Evolutionary conservation across 2,329 filamentous ascomycete species (phyloP).

Genomic region (Colletotrichum caudatum): DNA sequence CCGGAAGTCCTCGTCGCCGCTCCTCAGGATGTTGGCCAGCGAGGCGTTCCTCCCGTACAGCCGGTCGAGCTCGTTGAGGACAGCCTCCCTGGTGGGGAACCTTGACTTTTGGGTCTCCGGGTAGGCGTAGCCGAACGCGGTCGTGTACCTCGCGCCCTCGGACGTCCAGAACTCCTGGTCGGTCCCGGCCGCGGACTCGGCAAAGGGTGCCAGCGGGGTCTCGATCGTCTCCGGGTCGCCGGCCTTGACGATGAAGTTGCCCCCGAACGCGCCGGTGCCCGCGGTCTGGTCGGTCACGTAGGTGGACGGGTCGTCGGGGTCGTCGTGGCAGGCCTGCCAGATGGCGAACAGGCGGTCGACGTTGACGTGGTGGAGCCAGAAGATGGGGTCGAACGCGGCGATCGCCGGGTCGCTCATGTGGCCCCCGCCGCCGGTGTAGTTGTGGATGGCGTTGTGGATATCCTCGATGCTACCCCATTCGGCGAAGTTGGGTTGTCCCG

Average conservation of each 20-base stretch:
- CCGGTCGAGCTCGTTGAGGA: slow-evolving; percentile 41
- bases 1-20: slow-evolving; percentile 15
- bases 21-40: slow-evolving; percentile 34
- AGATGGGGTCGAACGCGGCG: slow-evolving; percentile 73
- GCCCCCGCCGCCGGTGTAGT: slow-evolving; percentile 50
- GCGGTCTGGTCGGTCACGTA: slow-evolving; percentile 27
- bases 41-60: slow-evolving; percentile 34
- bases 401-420: slow-evolving; percentile 63
- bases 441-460: slow-evolving; percentile 56
- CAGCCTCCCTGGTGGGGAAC: slow-evolving; percentile 39
- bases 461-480: slow-evolving; percentile 49
- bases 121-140: slow-evolving; percentile 47
- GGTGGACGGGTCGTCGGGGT: slow-evolving; percentile 25
- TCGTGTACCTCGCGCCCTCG: slow-evolving; percentile 44
- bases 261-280: slow-evolving; percentile 22
- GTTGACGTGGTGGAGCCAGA: slow-evolving; percentile 60
- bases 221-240: slow-evolving; percentile 43
- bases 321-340: slow-evolving; percentile 38
- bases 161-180: slow-evolving; percentile 47
- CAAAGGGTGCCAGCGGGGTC: slow-evolving; percentile 47
- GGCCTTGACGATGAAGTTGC: slow-evolving; percentile 49
- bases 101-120: slow-evolving; percentile 47
- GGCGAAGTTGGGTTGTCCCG: slow-evolving; percentile 19
- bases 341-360: slow-evolving; percentile 39
- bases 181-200: slow-evolving; percentile 11